These are phyloP conservation scores for Collariella sp. DNA, from an alignment of 495 filamentous ascomycete species.

Conservation along the genomic window DNA sequence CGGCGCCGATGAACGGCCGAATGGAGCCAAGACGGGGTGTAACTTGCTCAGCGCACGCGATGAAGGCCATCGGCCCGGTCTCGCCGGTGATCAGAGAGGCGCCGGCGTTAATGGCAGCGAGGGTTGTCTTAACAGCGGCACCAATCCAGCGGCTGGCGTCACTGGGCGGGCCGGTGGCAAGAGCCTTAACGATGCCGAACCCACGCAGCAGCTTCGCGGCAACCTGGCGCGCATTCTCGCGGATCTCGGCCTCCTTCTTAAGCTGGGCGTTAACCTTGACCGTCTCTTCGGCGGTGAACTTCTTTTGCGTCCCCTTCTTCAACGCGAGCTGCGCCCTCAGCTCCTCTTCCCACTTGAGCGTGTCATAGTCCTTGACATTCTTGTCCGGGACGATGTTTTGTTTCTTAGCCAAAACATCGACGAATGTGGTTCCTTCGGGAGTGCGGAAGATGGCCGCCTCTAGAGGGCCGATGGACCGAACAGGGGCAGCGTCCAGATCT, in stretches of 20 bases:
- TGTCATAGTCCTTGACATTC: conserved; percentile 86
- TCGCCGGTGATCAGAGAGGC: conserved; percentile 73
- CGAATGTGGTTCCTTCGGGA: conserved; percentile 73
- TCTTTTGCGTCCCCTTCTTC: conserved; percentile 87
- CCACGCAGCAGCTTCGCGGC: conserved; percentile 66
- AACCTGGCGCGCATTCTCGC: conserved; percentile 55
- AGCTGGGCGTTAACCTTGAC: conserved; percentile 86
- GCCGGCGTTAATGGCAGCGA: conserved; percentile 66
- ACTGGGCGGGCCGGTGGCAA: conserved; percentile 77
- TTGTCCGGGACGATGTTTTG: conserved; percentile 61
- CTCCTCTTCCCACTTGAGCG: conserved; percentile 93
- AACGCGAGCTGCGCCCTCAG: conserved; percentile 77
- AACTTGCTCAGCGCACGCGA: conserved; percentile 64
- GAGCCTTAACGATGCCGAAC: conserved; percentile 70
- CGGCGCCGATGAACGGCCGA: conserved; percentile 75
- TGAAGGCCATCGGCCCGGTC: conserved; percentile 66
- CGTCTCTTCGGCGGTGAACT: conserved; percentile 80
- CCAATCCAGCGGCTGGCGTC: conserved; percentile 83
- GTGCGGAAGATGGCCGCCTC: conserved; percentile 89
- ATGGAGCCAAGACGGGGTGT: conserved; percentile 66
- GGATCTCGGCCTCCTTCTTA: conserved; percentile 72
- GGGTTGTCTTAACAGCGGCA: conserved; percentile 57
- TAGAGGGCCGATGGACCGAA: conserved; percentile 64
- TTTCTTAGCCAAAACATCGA: conserved; percentile 83
- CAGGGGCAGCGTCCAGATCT: conserved; percentile 58